A percentile compares a stretch with the other conserved stretches of the same genome.
Evolutionary conservation across 148 eudicot genomes (phyloP).

Genomic region (Cornus florida): DNA sequence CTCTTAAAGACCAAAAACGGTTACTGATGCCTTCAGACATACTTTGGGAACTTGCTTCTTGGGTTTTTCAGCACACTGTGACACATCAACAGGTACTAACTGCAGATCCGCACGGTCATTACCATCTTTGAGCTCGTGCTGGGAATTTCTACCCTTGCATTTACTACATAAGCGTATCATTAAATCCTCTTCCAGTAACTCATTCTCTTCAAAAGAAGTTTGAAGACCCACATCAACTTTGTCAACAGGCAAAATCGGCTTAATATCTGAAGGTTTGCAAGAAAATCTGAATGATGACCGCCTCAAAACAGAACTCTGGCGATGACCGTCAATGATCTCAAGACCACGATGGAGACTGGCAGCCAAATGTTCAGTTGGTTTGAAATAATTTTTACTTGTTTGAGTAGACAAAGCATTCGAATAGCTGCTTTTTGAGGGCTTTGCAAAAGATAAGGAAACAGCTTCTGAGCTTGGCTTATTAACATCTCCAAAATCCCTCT

Average conservation of each 20-base stretch:
- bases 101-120: slow-evolving; percentile 55
- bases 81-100: slow-evolving; percentile 64
- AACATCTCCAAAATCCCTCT: slow-evolving; percentile 29
- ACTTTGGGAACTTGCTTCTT: slow-evolving; percentile 83
- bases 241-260: slow-evolving; percentile 42
- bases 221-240: slow-evolving; percentile 91
- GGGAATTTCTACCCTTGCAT: slow-evolving; percentile 49
- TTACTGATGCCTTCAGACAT: slow-evolving; percentile 15
- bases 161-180: slow-evolving; percentile 46
- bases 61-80: slow-evolving; percentile 50
- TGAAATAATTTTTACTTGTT: slow-evolving; percentile 34
- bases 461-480: slow-evolving; percentile 23
- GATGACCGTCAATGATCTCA: slow-evolving; percentile 62
- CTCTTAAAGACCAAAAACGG: not conserved
- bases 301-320: slow-evolving; percentile 64
- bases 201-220: slow-evolving; percentile 44
- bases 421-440: slow-evolving; percentile 40
- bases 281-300: slow-evolving; percentile 74
- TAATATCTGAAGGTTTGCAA: slow-evolving; percentile 58
- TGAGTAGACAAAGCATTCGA: slow-evolving; percentile 34
- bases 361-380: slow-evolving; percentile 62
- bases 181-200: slow-evolving; percentile 35
- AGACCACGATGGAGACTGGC: slow-evolving; percentile 88
- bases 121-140: slow-evolving; percentile 39
- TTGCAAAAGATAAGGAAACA: slow-evolving; percentile 33